phyloP scores from a whole-genome alignment of 257 asterid genomes.

The Penstemon newberryi region DNA sequence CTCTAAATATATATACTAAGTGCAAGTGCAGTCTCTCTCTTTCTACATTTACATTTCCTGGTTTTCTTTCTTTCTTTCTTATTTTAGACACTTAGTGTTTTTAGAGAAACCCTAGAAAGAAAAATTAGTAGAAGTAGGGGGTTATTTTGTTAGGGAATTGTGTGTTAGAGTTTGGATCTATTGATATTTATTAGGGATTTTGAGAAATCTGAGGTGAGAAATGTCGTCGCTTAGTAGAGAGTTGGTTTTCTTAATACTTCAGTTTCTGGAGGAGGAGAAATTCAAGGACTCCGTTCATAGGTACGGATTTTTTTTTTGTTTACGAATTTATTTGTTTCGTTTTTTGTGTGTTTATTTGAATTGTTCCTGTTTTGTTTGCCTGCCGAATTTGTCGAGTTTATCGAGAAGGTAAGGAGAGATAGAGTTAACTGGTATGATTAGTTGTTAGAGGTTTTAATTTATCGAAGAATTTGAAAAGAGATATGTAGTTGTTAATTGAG shows the following conservation, averaged over 20 bases:
- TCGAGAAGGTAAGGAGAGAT: not conserved
- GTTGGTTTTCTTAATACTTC: constrained; percentile 92
- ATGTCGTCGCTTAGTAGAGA: constrained; percentile 97
- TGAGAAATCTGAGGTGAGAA: constrained; percentile 44
- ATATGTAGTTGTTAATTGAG: constrained; percentile 16
- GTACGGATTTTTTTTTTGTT: constrained; percentile 31
- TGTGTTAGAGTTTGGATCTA: constrained; percentile 64
- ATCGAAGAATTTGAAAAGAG: constrained; percentile 12
- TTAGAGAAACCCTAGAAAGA: constrained; percentile 65
- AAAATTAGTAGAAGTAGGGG: constrained; percentile 8
- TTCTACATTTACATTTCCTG: constrained; percentile 19
- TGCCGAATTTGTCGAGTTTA: constrained; percentile 13
- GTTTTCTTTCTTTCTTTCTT: constrained; percentile 31
- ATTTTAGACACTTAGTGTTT: constrained; percentile 32
- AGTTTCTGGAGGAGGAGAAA: constrained; percentile 95
- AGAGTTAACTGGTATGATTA: constrained; percentile 11
- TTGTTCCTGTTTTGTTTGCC: constrained; percentile 20
- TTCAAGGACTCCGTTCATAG: constrained; percentile 92
- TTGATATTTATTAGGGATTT: constrained; percentile 35
- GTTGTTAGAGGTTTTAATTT: constrained; percentile 12
- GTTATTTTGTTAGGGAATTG: constrained; percentile 23
- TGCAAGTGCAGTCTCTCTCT: constrained; percentile 23
- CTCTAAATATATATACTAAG: constrained; percentile 30
- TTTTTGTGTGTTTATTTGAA: constrained; percentile 17
- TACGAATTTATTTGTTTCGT: constrained; percentile 4